A percentile compares a stretch with the other conserved stretches of the same genome.
Conservation (phyloP, 192 early-diverging fungal genomes). For the Linnemannia zychae region DNA sequence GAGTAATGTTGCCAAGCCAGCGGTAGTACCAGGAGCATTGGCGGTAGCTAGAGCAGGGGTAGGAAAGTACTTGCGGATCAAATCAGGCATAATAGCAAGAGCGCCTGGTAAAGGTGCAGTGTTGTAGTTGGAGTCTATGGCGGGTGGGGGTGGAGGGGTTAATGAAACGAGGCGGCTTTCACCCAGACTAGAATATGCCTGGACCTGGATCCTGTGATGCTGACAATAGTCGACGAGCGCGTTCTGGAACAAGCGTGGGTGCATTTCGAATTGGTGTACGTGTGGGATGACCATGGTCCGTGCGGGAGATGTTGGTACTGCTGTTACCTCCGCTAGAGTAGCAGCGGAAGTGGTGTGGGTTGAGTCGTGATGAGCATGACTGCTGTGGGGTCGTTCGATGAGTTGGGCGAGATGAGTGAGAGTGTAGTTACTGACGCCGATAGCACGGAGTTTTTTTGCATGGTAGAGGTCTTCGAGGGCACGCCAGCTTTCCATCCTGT, state of each 20-base stretch:
- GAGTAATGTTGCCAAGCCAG: too few relatives aligned
- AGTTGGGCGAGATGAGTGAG: slow-evolving; percentile 70
- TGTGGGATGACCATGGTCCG: slow-evolving; percentile 69
- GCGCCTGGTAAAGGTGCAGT: slow-evolving; percentile 19
- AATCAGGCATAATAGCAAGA: slow-evolving; percentile 48
- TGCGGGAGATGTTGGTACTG: not conserved
- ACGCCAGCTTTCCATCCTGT: slow-evolving; percentile 70
- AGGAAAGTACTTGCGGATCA: slow-evolving; percentile 53
- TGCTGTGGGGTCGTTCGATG: slow-evolving; percentile 41
- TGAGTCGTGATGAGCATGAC: too few relatives aligned
- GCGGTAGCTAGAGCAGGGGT: not conserved
- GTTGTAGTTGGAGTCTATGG: slow-evolving; percentile 30
- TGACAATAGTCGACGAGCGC: slow-evolving; percentile 71
- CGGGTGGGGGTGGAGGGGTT: slow-evolving; percentile 27
- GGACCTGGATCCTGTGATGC: slow-evolving; percentile 67
- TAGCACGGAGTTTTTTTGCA: slow-evolving; percentile 69
- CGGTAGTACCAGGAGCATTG: not conserved
- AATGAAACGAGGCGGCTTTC: slow-evolving; percentile 63
- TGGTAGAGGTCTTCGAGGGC: slow-evolving; percentile 74
- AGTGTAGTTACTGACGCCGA: slow-evolving; percentile 84
- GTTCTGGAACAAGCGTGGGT: slow-evolving; percentile 71
- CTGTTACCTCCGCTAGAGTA: not conserved
- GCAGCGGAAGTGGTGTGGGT: not conserved
- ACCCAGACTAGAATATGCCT: slow-evolving; percentile 82
- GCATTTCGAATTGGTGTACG: slow-evolving; percentile 81